phyloP scores from a whole-genome alignment of 345 rosid species.

The Bretschneidera sinensis region DNA sequence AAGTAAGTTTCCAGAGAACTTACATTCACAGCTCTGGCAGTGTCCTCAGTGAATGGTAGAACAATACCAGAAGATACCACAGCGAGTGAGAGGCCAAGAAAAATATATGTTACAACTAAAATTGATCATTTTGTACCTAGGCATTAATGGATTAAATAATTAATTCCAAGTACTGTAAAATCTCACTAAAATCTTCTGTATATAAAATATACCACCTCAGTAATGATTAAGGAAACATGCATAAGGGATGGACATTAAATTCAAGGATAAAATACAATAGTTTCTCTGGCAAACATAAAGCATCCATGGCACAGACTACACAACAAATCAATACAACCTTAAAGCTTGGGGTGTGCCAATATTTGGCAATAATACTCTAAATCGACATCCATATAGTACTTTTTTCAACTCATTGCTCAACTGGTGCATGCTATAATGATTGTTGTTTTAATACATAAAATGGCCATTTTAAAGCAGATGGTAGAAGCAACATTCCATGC shows the following conservation, averaged over 20 bases:
- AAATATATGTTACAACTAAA: conserved; percentile 39
- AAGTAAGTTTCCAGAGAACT: conserved; percentile 24
- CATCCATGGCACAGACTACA: not conserved
- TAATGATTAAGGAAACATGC: conserved; percentile 1
- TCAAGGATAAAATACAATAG: not conserved
- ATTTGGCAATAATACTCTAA: too few relatives aligned
- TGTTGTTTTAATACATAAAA: too few relatives aligned
- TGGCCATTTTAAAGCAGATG: not conserved
- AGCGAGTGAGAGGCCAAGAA: conserved; percentile 53
- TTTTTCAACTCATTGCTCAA: not conserved
- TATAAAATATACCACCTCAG: conserved; percentile 2
- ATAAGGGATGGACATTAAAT: not conserved
- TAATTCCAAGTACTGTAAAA: too few relatives aligned
- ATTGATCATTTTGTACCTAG: conserved; percentile 65
- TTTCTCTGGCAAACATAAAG: not conserved
- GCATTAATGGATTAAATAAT: too few relatives aligned
- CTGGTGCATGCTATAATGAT: too few relatives aligned
- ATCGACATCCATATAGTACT: not conserved
- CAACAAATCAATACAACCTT: not conserved
- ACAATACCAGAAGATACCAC: conserved; percentile 49
- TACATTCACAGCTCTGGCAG: conserved; percentile 87
- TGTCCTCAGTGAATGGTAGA: conserved; percentile 72
- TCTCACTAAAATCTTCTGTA: too few relatives aligned
- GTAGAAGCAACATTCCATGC: not conserved
- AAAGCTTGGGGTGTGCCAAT: too few relatives aligned